phyloP scores from a whole-genome alignment of 129 eudicot species.

The Helianthus tuberosus region DNA sequence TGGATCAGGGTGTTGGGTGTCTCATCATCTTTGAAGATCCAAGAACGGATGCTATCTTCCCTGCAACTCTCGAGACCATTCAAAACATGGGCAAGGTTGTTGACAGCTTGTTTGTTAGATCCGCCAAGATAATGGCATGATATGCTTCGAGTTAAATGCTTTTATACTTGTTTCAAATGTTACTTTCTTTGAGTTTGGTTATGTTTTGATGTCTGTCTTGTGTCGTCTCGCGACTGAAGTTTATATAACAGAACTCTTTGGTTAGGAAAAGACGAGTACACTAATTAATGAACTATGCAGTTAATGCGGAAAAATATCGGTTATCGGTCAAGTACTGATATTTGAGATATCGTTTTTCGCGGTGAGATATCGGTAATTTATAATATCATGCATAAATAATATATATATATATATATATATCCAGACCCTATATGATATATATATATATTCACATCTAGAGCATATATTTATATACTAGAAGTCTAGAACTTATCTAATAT shows the following conservation, averaged over 20 bases:
- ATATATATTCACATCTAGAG: too few species aligned
- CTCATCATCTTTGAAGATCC: conserved; percentile 75
- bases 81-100: conserved; percentile 70
- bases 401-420: too few species aligned
- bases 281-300: too few species aligned
- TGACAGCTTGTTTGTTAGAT: conserved; percentile 38
- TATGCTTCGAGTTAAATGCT: not conserved
- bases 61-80: conserved; percentile 71
- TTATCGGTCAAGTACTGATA: too few species aligned
- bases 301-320: too few species aligned
- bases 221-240: not conserved
- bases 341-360: too few species aligned
- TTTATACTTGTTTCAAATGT: not conserved
- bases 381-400: too few species aligned
- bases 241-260: not conserved
- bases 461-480: too few species aligned
- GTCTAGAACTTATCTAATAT: too few species aligned
- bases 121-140: conserved; percentile 44
- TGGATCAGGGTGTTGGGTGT: conserved; percentile 85
- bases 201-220: not conserved
- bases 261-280: not conserved
- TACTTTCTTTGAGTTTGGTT: not conserved
- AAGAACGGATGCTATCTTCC: conserved; percentile 65
- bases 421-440: too few species aligned
- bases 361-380: too few species aligned